Base-by-base conservation (phyloP, 768 basidiomycete species). In the Roridomyces roridus region DNA sequence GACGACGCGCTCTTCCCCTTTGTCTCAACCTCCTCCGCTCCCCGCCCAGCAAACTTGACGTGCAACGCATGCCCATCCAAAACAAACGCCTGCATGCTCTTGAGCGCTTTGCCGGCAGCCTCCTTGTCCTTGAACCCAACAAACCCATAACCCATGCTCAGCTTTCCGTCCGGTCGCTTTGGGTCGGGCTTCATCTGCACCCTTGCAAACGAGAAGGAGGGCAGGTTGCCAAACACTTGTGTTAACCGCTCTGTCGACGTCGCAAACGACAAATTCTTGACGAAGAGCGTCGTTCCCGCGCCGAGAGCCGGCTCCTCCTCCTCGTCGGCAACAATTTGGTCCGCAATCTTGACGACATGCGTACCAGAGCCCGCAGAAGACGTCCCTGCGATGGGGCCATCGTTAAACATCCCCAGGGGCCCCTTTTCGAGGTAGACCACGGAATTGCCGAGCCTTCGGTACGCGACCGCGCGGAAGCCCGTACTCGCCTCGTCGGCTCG, bases 61-160 rank as follows among this genome's bases (percentile, higher is more conserved):
- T 85, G 83, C 40, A 98, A 72, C 21, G 85, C 80, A 67, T 97
- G 94, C 0, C 96, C 94, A 67, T 97, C 96, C 12, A 98, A 79
- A 21, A 88, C 84, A 59, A 89, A 88, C 1, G 90, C 91, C 61
- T 94, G 84, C 75, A 95, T 82, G 45, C 87, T 87, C 67, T 85
- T 85, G 66, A 91, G 60, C 20, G 89, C 96, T 61, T 81, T 85
- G 70, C 80, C 80, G 44, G 96, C 95, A 10, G 79, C 84, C 9
- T 91, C 91, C 0, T 68, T 70, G 24, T 86, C 87, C 68, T 84
- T 85, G 78, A 98, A 98, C 6, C 95, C 96, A 28, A 96, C 82
- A 64, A 99, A 99, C 0, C 96, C 97, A 69, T 96, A 98, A 0
- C 96, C 96, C 93, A 96, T 96, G 69, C 92, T 94, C 46, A 97